These are phyloP conservation scores for Eucalyptus regnans DNA, from an alignment of 345 rosid species.

Conservation along the genomic window DNA sequence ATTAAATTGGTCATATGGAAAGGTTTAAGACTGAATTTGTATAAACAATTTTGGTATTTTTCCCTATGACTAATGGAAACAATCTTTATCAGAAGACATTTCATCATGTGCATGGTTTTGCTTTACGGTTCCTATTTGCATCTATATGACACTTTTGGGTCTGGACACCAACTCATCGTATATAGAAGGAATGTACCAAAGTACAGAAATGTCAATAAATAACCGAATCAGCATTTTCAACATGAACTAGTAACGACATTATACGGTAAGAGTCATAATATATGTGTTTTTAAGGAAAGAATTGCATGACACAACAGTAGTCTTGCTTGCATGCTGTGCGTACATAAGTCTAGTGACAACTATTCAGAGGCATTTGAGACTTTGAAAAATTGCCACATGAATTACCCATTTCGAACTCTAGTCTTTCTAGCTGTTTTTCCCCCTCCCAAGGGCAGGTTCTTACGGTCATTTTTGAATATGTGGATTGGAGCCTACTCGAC, in stretches of 20 bases:
- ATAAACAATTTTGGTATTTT: too few relatives aligned
- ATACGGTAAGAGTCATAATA: background rate
- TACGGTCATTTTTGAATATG: too few relatives aligned
- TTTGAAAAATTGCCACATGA: too few relatives aligned
- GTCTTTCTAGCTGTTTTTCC: too few relatives aligned
- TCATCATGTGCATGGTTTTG: background rate
- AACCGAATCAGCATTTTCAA: background rate
- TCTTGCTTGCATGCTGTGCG: too few relatives aligned
- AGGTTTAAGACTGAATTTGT: accelerated
- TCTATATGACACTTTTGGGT: background rate
- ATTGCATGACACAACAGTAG: too few relatives aligned
- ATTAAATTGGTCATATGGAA: accelerated
- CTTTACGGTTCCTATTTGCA: background rate
- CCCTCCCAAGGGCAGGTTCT: too few relatives aligned
- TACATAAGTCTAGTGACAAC: too few relatives aligned
- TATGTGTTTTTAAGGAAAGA: too few relatives aligned
- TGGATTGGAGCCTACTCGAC: too few relatives aligned
- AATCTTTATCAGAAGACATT: background rate
- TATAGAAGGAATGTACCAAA: background rate
- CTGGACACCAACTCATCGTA: background rate
- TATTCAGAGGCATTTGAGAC: too few relatives aligned
- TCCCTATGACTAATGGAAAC: background rate
- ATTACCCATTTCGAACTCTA: too few relatives aligned
- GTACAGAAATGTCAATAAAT: background rate
- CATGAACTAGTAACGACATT: background rate